A percentile compares a stretch with the other conserved stretches of the same genome.
These are phyloP conservation scores for Coprinopsis cinerea DNA, from an alignment of 768 basidiomycete species.

Conservation along the genomic window DNA sequence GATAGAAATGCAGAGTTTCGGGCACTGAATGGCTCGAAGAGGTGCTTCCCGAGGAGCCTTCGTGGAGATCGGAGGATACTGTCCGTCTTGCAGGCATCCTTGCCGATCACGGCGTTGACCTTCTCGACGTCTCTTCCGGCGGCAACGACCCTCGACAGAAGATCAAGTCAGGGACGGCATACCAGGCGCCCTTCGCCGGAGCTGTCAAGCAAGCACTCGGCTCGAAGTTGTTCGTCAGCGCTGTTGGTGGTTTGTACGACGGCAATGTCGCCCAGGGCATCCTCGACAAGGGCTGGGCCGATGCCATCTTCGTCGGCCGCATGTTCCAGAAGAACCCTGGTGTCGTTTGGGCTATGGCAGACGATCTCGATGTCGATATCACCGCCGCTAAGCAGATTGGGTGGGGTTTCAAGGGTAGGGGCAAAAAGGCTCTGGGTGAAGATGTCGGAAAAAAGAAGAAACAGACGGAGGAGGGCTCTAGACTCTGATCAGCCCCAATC, in stretches of 20 bases:
- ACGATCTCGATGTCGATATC: conserved; percentile 15
- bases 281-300: conserved; percentile 51
- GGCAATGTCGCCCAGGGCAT: conserved; percentile 49
- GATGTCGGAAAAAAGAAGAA: background rate
- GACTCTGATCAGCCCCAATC: too few species aligned
- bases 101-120: conserved; percentile 59
- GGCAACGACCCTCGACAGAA: conserved; percentile 46
- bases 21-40: conserved; percentile 72
- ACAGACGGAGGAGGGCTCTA: background rate
- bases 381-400: conserved; percentile 17
- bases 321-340: conserved; percentile 60
- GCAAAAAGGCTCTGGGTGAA: conserved; percentile 9
- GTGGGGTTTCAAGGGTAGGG: conserved; percentile 17
- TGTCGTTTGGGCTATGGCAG: conserved; percentile 43
- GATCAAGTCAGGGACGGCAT: conserved; percentile 28
- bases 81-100: conserved; percentile 53
- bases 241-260: conserved; percentile 49
- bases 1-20: conserved; percentile 38
- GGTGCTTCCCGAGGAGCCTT: conserved; percentile 47
- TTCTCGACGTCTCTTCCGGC: conserved; percentile 67
- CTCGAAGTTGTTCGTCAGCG: conserved; percentile 34
- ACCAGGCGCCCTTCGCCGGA: conserved; percentile 53
- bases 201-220: conserved; percentile 41
- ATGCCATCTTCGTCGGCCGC: conserved; percentile 49
- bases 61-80: conserved; percentile 68